Base-by-base conservation (phyloP, 768 basidiomycete genomes). In the Sporobolomyces roseus region DNA sequence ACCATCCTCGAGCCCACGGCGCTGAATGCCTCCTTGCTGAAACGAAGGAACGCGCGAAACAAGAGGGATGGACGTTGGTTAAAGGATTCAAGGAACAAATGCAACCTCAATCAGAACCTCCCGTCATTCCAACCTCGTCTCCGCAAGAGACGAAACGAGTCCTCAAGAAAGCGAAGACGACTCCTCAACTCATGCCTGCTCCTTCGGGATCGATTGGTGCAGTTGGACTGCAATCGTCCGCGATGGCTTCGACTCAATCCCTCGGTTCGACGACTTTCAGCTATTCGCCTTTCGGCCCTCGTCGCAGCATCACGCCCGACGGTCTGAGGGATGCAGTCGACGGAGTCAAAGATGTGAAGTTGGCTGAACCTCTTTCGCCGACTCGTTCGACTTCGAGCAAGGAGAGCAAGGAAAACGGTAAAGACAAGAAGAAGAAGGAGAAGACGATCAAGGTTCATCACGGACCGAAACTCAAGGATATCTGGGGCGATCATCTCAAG, bases 1-100 rank as follows among this genome's bases (percentile, higher is more conserved):
- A 67, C 23, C 45, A 27, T 0, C 25, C 53, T 1, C 23, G 70
- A 9, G 62, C 52, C 9, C 38, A 49, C 16, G 70, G 70, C 1
- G 59, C 51, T 1, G 65, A 64, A 36, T 60, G 48, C 10, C 10
- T 53, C 9, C n/a, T n/a, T 1, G 17, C 36, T 0, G 46, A 45
- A 13, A 29, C n/a, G 4, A 51, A 23, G 17, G 17, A 14, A 16
- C 19, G 45, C 16, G 59, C 55, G 3, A 23, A n/a, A 7, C 36
- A 35, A 1, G 62, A 61, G 17, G 65, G 65, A 1, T 71, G 65
- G 70, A 38, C 46, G 0, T 4, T 65, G 36, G 65, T 64, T 23
- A 54, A 59, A 25, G 27, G 13, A 13, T 71, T 54, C 46, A 71
- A 71, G 59, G 56, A 53, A 12, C 70, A 71, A 53, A 46, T 61